Evolutionary conservation across 2,329 filamentous ascomycete species (phyloP), one percentile per base, ranked within the genome.

Genomic region (Calonectria montana): DNA sequence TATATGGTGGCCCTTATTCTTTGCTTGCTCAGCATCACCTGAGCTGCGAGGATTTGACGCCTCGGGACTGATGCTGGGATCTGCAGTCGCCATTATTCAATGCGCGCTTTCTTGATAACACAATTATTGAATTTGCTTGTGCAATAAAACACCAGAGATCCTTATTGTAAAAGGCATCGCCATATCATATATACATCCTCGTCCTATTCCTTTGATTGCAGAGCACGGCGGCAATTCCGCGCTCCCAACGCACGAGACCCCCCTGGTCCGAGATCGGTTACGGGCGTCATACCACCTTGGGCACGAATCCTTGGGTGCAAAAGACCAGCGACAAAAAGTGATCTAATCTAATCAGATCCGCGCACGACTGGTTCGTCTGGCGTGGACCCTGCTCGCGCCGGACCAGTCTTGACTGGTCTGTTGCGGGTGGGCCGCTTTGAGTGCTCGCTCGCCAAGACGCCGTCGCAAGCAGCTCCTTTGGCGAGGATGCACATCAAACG

Each of bases 291-390:
- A 48, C 70, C 70, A 72, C 70, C 39, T 35, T 50, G 39, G 25
- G 47, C 31, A 50, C 27, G 25, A 62, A 64, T 29, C 21, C 53
- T 29, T 62, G 13, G 21, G 18, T 67, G 47, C 50, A 16, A 18
- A 65, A 37, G 29, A 10, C 43, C 43, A 47, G n/a, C 23, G 23
- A 39, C 16, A 61, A 53, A 50, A 63, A 63, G 45, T 43, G 31
- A 47, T 77, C 76, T 77, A 77, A 76, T 77, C 76, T 77, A 74
- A 77, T 76, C 74, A 74, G 76, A 77, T 76, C 66, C 61, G 59
- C 64, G 69, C 15, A 35, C 29, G 43, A 62, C 67, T 53, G 57
- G 43, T 59, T 69, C 57, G 50, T 53, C 57, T 59, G 37, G 45
- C 45, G 45, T 67, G 64, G 57, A 63, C 31, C 50, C 39, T 48